A percentile compares a stretch with the other conserved stretches of the same genome.
Evolutionary conservation across 345 rosid species (phyloP).

Genomic region (Salix exigua): DNA sequence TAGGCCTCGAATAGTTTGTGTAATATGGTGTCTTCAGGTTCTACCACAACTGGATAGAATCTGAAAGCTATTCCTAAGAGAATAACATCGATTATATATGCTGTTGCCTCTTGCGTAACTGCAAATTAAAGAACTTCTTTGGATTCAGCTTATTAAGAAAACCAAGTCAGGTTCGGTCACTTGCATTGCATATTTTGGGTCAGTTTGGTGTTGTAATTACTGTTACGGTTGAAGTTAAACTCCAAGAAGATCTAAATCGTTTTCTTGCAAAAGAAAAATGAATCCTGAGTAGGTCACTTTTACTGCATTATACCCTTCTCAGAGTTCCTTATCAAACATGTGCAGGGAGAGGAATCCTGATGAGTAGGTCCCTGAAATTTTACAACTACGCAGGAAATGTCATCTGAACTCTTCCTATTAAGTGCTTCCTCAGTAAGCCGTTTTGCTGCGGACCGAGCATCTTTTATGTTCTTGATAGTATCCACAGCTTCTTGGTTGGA

Average conservation of each 20-base stretch:
- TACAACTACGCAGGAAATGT: slow-evolving; percentile 79
- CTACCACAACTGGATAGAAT: background rate
- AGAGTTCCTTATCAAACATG: slow-evolving; percentile 1
- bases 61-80: background rate
- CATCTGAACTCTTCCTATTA: slow-evolving; percentile 68
- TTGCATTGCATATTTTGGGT: too few relatives aligned
- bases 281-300: too few relatives aligned
- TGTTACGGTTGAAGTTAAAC: too few relatives aligned
- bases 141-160: background rate
- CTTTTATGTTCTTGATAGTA: slow-evolving; percentile 56
- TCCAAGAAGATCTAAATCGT: background rate
- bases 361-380: slow-evolving; percentile 46
- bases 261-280: background rate
- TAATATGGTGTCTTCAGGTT: background rate
- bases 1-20: background rate
- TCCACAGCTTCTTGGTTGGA: slow-evolving; percentile 83
- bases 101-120: background rate
- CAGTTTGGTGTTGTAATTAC: too few relatives aligned
- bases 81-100: background rate
- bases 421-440: slow-evolving; percentile 78
- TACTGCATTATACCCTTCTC: background rate
- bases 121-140: background rate
- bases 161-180: background rate
- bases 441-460: slow-evolving; percentile 83
- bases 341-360: background rate